phyloP scores from a whole-genome alignment of 495 filamentous ascomycete species.

The Xylaria cubensis region DNA sequence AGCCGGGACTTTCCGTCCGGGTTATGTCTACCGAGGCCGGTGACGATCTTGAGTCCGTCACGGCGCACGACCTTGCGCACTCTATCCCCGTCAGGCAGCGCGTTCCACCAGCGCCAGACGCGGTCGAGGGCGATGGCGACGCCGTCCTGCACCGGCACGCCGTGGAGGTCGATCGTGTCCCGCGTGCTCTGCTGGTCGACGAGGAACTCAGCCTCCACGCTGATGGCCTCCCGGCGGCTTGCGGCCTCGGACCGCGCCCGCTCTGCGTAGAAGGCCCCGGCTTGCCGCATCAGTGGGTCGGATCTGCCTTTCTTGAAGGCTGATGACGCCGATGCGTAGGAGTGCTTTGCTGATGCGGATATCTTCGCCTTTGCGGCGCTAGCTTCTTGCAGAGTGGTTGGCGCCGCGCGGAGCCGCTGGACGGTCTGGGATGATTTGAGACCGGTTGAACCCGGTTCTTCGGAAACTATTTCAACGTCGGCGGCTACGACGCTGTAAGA shows the following conservation, averaged over 20 bases:
- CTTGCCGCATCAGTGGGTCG: slow-evolving; percentile 47
- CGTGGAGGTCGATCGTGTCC: slow-evolving; percentile 78
- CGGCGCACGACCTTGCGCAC: slow-evolving; percentile 52
- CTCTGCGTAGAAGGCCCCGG: slow-evolving; percentile 45
- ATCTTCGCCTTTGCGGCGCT: slow-evolving; percentile 20
- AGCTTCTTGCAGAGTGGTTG: slow-evolving; percentile 22
- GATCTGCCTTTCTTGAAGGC: slow-evolving; percentile 46
- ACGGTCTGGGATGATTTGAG: not conserved
- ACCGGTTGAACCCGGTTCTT: not conserved
- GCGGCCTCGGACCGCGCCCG: slow-evolving; percentile 40
- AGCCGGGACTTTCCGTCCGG: slow-evolving; percentile 75
- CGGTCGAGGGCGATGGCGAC: slow-evolving; percentile 72
- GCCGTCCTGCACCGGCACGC: slow-evolving; percentile 79
- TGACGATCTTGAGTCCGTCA: slow-evolving; percentile 72
- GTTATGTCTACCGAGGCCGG: slow-evolving; percentile 80
- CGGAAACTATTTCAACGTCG: slow-evolving; percentile 19
- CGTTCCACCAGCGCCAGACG: slow-evolving; percentile 81
- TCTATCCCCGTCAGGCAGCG: slow-evolving; percentile 62
- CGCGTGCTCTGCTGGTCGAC: slow-evolving; percentile 66
- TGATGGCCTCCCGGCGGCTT: slow-evolving; percentile 33
- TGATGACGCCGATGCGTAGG: slow-evolving; percentile 37
- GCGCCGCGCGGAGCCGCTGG: slow-evolving; percentile 7
- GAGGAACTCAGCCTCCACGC: slow-evolving; percentile 59
- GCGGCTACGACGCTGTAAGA: slow-evolving; percentile 37
- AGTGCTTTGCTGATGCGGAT: slow-evolving; percentile 30